Conservation (phyloP, 495 filamentous ascomycete genomes). For the Penicillium crystallinum region DNA sequence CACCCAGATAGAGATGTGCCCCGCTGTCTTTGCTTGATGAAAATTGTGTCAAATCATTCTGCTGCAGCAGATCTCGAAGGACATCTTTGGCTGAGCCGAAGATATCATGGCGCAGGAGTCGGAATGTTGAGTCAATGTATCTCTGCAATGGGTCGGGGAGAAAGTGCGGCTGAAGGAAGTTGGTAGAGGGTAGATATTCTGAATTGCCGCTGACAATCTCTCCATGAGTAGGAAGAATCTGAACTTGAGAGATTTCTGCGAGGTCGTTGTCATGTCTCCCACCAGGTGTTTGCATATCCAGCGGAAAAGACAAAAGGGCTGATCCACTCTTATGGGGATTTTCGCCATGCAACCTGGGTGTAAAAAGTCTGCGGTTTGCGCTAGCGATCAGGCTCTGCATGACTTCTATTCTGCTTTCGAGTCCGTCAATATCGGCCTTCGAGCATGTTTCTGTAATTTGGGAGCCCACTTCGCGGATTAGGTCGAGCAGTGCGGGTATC, state of each 20-base stretch:
- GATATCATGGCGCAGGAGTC: conserved; percentile 11
- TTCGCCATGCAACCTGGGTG: not conserved
- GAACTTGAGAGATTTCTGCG: conserved; percentile 9
- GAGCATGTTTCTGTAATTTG: conserved; percentile 1
- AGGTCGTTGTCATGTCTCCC: conserved; percentile 17
- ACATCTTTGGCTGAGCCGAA: conserved; percentile 13
- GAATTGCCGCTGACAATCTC: conserved; percentile 7
- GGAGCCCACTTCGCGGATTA: not conserved
- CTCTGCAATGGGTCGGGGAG: conserved; percentile 4
- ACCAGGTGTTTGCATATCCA: conserved; percentile 13
- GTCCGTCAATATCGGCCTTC: conserved; percentile 3
- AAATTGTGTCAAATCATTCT: conserved; percentile 23
- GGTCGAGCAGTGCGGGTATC: conserved; percentile 4
- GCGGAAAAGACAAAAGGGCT: conserved; percentile 5
- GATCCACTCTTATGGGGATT: not conserved
- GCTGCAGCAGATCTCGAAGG: conserved; percentile 3
- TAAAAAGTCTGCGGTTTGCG: conserved; percentile 5
- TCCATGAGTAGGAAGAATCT: conserved; percentile 12
- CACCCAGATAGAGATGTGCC: conserved; percentile 8
- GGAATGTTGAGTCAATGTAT: conserved; percentile 13
- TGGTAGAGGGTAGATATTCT: conserved; percentile 17
- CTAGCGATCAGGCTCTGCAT: conserved; percentile 5
- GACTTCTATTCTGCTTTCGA: conserved; percentile 12
- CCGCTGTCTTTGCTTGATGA: not conserved
- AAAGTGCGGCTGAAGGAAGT: conserved; percentile 8